Evolutionary conservation across 805 yeast species (phyloP), one percentile per base, ranked within the genome.

Genomic region (Hanseniaspora lachancei): DNA sequence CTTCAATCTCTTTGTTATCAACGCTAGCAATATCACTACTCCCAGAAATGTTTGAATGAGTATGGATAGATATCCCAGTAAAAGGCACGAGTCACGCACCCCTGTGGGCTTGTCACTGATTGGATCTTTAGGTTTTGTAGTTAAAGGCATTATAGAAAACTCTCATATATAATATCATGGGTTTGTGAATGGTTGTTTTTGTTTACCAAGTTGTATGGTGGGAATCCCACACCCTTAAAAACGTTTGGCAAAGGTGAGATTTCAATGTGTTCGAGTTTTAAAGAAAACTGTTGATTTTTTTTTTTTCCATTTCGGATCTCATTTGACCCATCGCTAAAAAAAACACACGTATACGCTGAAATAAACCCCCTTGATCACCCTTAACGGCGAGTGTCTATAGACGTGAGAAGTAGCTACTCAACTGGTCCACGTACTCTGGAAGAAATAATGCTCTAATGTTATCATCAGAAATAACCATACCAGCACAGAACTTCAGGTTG

Each of bases 31-130:
- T 13, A 95, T 89, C 24, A 89, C 70, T 8, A 84, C 64, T 0
- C 97, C 98, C 70, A 93, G 71, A 5, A 79, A 65, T 1, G 78
- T 75, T 67, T 91, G 98, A 16, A 95, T 81, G 6, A 83, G 54
- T 35, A 91, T 72, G 0, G 97, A 87, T 57, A 89, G 85, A 3
- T 96, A 91, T 0, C 97, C 97, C 35, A 91, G 66, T 23, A 85
- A 72, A 63, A 82, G 76, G 66, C 93, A 85, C 40, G 70, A 58
- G 27, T 55, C 54, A 36, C 39, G 23, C 15, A 21, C 35, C 15
- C 15, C 29, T 36, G 55, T 23, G 10, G 54, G 48, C 18, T 36
- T 13, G 57, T 58, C 2, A 6, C 23, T 29, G 7, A 34, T 46
- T 34, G 57, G 40, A 29, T 24, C 13, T 29, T 58, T 18, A n/a